These are phyloP conservation scores for Termitomyces sp. DNA, from an alignment of 768 basidiomycete species.

Conservation along the genomic window DNA sequence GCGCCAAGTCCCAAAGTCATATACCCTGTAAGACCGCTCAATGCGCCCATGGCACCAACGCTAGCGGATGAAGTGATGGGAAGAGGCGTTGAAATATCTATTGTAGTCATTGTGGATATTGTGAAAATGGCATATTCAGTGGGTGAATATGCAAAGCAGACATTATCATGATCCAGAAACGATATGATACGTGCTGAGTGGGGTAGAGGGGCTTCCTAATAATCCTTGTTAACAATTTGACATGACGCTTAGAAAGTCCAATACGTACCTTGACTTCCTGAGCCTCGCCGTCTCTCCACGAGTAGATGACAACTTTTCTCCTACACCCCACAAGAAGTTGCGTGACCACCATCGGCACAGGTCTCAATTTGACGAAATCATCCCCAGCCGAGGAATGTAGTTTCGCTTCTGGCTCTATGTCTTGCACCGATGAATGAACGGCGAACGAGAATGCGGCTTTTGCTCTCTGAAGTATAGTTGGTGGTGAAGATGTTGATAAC, in stretches of 20 bases:
- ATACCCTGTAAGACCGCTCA: conserved; percentile 79
- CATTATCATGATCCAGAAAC: conserved; percentile 59
- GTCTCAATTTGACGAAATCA: conserved; percentile 31
- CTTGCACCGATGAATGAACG: conserved; percentile 58
- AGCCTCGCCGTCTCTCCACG: conserved; percentile 82
- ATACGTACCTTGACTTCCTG: conserved; percentile 61
- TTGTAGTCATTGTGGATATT: conserved; percentile 51
- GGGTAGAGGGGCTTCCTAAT: conserved; percentile 75
- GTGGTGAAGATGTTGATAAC: conserved; percentile 66
- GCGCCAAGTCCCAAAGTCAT: conserved; percentile 80
- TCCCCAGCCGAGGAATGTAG: conserved; percentile 18
- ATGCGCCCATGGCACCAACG: conserved; percentile 62
- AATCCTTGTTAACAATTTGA: neutral
- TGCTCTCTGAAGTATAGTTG: conserved; percentile 70
- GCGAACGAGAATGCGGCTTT: conserved; percentile 85
- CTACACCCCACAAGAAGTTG: conserved; percentile 82
- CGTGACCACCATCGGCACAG: conserved; percentile 69
- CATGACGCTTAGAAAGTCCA: neutral
- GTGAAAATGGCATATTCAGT: conserved; percentile 76
- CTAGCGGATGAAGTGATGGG: conserved; percentile 41
- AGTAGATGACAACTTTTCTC: conserved; percentile 79
- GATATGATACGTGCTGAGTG: conserved; percentile 87
- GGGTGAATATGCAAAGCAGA: conserved; percentile 78
- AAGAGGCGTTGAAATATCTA: conserved; percentile 50
- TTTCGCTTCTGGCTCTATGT: conserved; percentile 27